Base-by-base conservation (phyloP, 345 rosid genomes). In the Bretschneidera sinensis region DNA sequence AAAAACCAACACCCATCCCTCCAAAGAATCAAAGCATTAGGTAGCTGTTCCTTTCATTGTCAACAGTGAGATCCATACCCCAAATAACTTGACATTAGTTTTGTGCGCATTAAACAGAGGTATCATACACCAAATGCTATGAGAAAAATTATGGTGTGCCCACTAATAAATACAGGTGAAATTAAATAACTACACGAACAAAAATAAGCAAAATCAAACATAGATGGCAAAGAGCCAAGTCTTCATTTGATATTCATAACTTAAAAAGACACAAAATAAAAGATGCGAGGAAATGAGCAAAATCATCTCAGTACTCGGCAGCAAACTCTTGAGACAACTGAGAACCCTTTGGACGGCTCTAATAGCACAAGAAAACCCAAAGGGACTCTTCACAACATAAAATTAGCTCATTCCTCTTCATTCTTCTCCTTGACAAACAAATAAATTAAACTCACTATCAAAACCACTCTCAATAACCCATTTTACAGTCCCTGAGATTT, bases 321-420 rank as follows among this genome's bases (percentile, higher is more conserved):
- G 39, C 47, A 35, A 24, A 35, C 59, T 23, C 24, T 23, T 20
- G 43, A 20, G 54, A 19, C 0, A 17, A 21, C 9, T 7, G 13
- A 54, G 48, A 57, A 59, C 57, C 77, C 74, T 57, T 70, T 53
- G 88, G 86, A 81, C 79, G 82, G 90, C 95, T 82, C 83, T 57
- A 52, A 54, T 55, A 80, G 89, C 94, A 67, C 89, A 65, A 35
- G 57, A 81, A 87, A 82, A 84, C 78, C 86, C 85, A 74, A 71
- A 74, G 75, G 72, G 65, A 8, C 54, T n/a, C n/a, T 31, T 20
- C 22, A 5, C 18, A 28, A 0, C 16, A 15, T 24, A 39, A 62
- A 60, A 15, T 2, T 22, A 56, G n/a, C 58, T 70, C 68, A 63
- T 45, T n/a, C n/a, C n/a, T 64, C 74, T 51, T 43, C 43, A 4